Evolutionary conservation across 495 filamentous ascomycete species (phyloP), one percentile per base, ranked within the genome.

Genomic region (Hyaloscypha variabilis): DNA sequence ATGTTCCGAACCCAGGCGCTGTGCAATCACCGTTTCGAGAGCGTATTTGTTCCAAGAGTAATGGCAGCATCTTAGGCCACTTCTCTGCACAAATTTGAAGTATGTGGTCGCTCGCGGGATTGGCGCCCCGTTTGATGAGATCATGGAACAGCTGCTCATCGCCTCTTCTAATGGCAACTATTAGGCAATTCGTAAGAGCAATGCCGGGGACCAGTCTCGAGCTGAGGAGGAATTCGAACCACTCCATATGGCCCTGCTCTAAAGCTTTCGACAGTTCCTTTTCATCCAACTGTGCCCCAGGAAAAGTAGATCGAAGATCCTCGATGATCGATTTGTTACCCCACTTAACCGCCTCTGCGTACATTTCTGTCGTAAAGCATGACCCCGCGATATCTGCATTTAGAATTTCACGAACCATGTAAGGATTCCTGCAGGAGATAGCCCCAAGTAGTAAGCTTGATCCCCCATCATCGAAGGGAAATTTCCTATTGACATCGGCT

Each of bases 321-420:
- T 42, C 31, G 31, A 59, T 39, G 31, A 59, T 59, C 17, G 56
- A 28, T 39, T 31, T 36, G 24, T 59, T 29, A 4, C 56, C 56
- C 56, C 56, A 59, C 24, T 23, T 6, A 34, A 34, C 13, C 31
- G 31, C 31, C 31, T 34, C 31, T 13, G 6, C 8, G 31, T 8
- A 34, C 31, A 34, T 13, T 13, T 13, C 13, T 34, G 13, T 34
- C 31, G 13, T 34, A 34, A 13, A 13, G 13, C 8, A 34, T 34
- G 31, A 34, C 31, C 8, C 8, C 31, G 6, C 13, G 31, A 34
- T 34, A 13, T 34, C 31, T 13, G 31, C 31, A 34, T 34, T 34
- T 3, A 34, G 31, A 34, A 34, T 34, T 1, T 34, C 31, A 3
- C 31, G 31, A 34, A 34, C 31, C 2, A 34, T 34, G 13, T 34